phyloP scores from a whole-genome alignment of 306 rosid genomes.

The Quercus ilex region DNA sequence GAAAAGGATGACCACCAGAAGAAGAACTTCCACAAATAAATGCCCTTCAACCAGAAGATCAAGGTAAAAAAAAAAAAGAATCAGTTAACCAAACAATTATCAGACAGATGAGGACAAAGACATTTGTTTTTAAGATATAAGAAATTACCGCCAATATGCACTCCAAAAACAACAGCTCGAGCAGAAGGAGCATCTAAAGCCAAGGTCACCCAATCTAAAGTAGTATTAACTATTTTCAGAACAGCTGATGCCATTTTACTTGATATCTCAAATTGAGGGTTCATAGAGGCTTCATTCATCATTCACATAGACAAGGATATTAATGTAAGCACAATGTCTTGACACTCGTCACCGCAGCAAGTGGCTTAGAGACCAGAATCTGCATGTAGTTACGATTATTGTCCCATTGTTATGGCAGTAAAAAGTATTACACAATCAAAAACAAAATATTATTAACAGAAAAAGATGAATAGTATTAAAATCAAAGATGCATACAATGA shows the following conservation, averaged over 20 bases:
- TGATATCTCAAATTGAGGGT: conserved; percentile 18
- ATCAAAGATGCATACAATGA: background rate
- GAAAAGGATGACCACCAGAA: conserved; percentile 75
- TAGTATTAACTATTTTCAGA: conserved; percentile 43
- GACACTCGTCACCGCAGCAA: conserved; percentile 4
- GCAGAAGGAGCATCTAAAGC: conserved; percentile 80
- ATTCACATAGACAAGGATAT: conserved; percentile 19
- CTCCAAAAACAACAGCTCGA: conserved; percentile 86
- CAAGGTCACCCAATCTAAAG: conserved; percentile 57
- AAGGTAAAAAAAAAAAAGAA: background rate
- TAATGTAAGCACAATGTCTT: background rate
- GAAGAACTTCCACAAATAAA: conserved; percentile 76
- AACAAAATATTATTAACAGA: background rate
- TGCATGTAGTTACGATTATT: conserved; percentile 6
- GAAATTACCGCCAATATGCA: conserved; percentile 71
- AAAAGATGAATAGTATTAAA: background rate
- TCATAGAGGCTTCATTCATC: conserved; percentile 28
- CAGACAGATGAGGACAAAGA: background rate
- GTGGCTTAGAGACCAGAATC: conserved; percentile 5
- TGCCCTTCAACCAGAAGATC: conserved; percentile 58
- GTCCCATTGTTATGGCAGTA: background rate
- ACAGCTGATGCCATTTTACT: conserved; percentile 51
- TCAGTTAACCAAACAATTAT: background rate
- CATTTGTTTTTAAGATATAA: background rate
- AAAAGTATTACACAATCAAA: background rate